Base-by-base conservation (phyloP, 2,329 filamentous ascomycete genomes). In the Botrytis galanthina region DNA sequence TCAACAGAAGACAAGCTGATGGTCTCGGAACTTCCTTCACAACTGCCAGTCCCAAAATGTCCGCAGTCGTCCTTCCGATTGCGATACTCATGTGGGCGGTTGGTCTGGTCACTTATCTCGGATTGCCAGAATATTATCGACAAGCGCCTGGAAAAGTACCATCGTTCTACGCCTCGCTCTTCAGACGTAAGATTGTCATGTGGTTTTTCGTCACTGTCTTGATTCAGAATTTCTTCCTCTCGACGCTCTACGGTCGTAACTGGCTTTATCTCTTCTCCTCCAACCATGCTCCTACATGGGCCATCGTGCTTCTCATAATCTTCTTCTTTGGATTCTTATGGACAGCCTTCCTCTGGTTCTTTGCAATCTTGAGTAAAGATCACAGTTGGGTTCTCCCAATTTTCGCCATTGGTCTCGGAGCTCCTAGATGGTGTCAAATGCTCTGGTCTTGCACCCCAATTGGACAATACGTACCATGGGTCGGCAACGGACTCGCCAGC, bases 311-410 rank as follows among this genome's bases (percentile, higher is more conserved):
- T 3, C 84, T 92, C 5, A 85, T 90, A 46, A 73, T 88, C 39
- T 79, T 86, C 70, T 88, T 88, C 82, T 87, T 88, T 80, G 81
- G 86, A 74, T 76, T 83, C 37, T 82, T 91, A 64, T 92, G 90
- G 90, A 83, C 84, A 44, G 79, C 80, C 42, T 78, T 89, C 37
- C 84, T 90, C 51, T 85, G 81, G 76, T 78, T 84, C 70, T 87
- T 91, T 76, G 85, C 84, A 16, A 81, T 83, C 69, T 83, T 90
- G n/a, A 88, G 87, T 26, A 87, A 86, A 76, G 85, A 85, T 26
- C 90, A 92, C 80, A 88, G 86, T 69, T 92, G 90, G 90, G 87
- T 91, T 76, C 82, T 92, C 7, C 90, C 90, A 20, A 87, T 92
- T 73, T 91, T 92, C 75, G 89, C 90, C 63, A 88, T 91, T 74